Percentiles rank a stretch among this genome's conserved stretches.
These are phyloP conservation scores for Fraxinus dipetala DNA, from an alignment of 305 asterid genomes.

Conservation along the genomic window DNA sequence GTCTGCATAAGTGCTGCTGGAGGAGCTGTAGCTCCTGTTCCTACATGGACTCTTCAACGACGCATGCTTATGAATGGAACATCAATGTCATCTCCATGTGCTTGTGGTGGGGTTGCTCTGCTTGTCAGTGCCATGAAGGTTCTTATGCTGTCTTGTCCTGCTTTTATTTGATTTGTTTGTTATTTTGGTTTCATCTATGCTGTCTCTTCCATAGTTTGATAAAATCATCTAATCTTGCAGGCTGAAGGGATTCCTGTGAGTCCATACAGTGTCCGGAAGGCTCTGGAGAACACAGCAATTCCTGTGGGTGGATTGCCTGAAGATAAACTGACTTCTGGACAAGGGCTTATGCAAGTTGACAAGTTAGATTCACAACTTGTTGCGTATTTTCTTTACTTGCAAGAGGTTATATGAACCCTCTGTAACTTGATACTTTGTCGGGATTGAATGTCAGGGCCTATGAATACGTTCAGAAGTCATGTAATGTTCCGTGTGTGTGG, in stretches of 20 bases:
- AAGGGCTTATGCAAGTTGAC: conserved; percentile 98
- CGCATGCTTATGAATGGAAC: conserved; percentile 99
- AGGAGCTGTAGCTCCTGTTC: conserved; percentile 99
- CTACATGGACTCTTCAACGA: conserved; percentile 96
- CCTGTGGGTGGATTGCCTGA: conserved; percentile 80
- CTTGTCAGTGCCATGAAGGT: conserved; percentile 98
- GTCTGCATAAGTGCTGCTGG: conserved; percentile 96
- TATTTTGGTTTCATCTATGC: conserved; percentile 14
- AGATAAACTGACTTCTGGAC: conserved; percentile 88
- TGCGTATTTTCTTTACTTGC: conserved; percentile 26
- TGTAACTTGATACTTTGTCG: conserved; percentile 26
- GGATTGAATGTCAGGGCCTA: conserved; percentile 70
- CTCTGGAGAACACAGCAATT: conserved; percentile 83
- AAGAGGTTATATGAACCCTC: conserved; percentile 17
- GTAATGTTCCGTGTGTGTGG: conserved; percentile 61
- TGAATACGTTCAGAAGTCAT: conserved; percentile 72
- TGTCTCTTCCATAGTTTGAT: conserved; percentile 26
- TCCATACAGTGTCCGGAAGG: conserved; percentile 82
- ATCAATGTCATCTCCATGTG: conserved; percentile 97
- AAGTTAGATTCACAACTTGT: conserved; percentile 49
- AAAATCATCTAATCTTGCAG: conserved; percentile 42
- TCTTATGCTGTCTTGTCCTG: conserved; percentile 19
- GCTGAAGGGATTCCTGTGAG: conserved; percentile 85
- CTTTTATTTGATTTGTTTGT: conserved; percentile 1
- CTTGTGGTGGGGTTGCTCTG: conserved; percentile 97